phyloP scores from a whole-genome alignment of 257 asterid genomes.

The Solanum medicagineum region DNA sequence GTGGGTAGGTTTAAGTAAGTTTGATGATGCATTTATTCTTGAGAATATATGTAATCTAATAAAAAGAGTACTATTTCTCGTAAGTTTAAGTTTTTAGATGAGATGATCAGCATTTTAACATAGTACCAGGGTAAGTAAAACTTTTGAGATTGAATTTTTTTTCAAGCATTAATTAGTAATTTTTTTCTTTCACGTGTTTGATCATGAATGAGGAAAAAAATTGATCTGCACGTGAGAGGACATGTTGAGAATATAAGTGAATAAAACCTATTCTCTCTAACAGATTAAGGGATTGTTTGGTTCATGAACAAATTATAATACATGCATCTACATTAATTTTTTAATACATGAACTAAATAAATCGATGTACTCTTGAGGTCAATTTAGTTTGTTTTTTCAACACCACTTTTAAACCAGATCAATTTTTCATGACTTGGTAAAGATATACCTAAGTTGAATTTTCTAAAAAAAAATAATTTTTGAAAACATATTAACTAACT shows the following conservation, averaged over 20 bases:
- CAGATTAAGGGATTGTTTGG: no score
- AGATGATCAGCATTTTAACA: not conserved
- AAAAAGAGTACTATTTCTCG: accelerated
- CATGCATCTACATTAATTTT: no score
- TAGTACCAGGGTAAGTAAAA: not conserved
- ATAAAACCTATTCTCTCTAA: no score
- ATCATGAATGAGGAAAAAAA: accelerated
- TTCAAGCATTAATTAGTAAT: not conserved
- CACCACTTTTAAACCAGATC: no score
- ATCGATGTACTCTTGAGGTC: no score
- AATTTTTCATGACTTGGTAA: not conserved
- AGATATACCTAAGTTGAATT: not conserved
- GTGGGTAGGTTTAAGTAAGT: not conserved
- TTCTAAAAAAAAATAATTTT: not conserved
- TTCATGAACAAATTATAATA: no score
- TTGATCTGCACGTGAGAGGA: not conserved
- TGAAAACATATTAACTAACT: not conserved
- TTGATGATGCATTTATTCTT: not conserved
- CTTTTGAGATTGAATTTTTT: not conserved
- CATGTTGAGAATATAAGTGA: no score
- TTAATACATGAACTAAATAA: no score
- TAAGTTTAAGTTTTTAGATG: not conserved
- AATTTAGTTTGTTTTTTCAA: no score
- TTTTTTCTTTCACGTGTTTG: not conserved
- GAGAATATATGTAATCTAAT: not conserved